Conservation (phyloP, 805 yeast species). For the Lachancea waltii region DNA sequence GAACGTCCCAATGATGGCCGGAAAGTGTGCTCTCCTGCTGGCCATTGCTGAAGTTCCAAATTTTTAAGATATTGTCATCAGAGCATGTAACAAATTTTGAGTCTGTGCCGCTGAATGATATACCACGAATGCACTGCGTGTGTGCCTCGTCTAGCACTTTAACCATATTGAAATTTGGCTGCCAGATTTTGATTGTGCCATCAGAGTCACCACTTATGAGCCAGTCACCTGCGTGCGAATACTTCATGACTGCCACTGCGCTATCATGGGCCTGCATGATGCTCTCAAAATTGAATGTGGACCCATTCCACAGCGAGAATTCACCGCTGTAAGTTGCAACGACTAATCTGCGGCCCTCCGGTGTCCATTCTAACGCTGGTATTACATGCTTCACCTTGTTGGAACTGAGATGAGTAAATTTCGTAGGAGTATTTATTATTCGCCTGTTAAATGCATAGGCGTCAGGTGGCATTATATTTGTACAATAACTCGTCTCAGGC, state of each 20-base stretch:
- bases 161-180: constrained; percentile 94
- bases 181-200: constrained; percentile 93
- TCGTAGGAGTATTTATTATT: constrained; percentile 59
- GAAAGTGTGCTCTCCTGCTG: constrained; percentile 69
- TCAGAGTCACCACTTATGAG: constrained; percentile 88
- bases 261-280: constrained; percentile 98
- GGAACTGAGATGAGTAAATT: constrained; percentile 84
- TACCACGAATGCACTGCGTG: constrained; percentile 75
- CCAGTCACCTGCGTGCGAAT: constrained; percentile 93
- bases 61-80: constrained; percentile 84
- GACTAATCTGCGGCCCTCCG: constrained; percentile 84
- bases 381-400: constrained; percentile 91
- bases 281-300: constrained; percentile 90
- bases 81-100: constrained; percentile 88
- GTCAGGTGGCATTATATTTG: constrained; percentile 29
- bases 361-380: constrained; percentile 90
- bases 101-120: constrained; percentile 86
- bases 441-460: constrained; percentile 19
- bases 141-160: constrained; percentile 50
- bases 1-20: constrained; percentile 99
- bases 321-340: constrained; percentile 93
- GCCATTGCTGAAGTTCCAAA: constrained; percentile 92
- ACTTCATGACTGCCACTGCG: constrained; percentile 71
- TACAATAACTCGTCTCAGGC: constrained; percentile 28
- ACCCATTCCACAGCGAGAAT: constrained; percentile 94